phyloP scores from a whole-genome alignment of 805 yeast species.

The Suhomyces canberraensis region DNA sequence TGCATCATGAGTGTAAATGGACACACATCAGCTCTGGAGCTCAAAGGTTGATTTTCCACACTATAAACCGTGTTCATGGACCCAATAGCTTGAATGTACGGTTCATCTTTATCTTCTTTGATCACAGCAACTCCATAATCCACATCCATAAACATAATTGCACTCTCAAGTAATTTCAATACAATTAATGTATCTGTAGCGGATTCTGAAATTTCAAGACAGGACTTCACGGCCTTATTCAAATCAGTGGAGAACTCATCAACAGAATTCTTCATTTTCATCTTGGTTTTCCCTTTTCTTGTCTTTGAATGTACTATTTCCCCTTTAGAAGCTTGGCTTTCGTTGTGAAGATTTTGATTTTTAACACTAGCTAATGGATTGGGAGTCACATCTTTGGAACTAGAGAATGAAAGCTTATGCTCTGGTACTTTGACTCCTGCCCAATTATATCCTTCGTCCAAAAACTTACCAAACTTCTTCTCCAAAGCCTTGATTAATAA shows the following conservation, averaged over 20 bases:
- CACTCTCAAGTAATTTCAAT: slow-evolving; percentile 35
- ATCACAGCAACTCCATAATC: slow-evolving; percentile 31
- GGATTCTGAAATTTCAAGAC: slow-evolving; percentile 49
- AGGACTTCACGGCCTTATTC: slow-evolving; percentile 38
- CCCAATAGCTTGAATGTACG: slow-evolving; percentile 26
- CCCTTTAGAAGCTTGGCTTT: not conserved
- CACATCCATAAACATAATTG: slow-evolving; percentile 34
- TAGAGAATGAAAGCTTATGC: not conserved
- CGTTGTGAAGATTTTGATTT: slow-evolving; percentile 5
- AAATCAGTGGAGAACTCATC: slow-evolving; percentile 1
- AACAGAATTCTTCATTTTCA: not conserved
- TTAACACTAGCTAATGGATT: not conserved
- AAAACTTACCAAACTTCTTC: slow-evolving; percentile 25
- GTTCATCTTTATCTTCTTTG: slow-evolving; percentile 16
- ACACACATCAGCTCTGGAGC: slow-evolving; percentile 39
- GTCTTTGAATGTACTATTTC: not conserved
- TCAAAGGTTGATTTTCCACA: slow-evolving; percentile 32
- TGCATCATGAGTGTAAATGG: slow-evolving; percentile 41
- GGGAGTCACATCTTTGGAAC: not conserved
- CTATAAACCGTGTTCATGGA: slow-evolving; percentile 21
- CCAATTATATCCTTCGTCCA: slow-evolving; percentile 26
- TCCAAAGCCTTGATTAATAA: slow-evolving; percentile 21
- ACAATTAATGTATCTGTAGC: slow-evolving; percentile 36
- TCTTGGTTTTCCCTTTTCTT: not conserved
- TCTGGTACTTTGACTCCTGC: slow-evolving; percentile 20